Evolutionary conservation across 2,329 filamentous ascomycete species (phyloP).

Genomic region (Cytospora paraplurivora): DNA sequence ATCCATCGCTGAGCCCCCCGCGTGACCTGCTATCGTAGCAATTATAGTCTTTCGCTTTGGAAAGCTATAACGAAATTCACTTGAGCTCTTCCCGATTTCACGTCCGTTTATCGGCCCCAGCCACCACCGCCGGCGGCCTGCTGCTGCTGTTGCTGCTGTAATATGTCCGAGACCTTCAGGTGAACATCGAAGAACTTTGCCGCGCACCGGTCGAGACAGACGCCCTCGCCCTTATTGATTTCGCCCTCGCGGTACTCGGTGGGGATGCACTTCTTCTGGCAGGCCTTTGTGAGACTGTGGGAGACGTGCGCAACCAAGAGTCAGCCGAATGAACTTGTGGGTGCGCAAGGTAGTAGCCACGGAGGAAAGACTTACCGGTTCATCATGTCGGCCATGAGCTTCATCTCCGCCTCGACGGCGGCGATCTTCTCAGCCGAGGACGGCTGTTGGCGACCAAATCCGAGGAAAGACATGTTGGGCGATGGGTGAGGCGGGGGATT

Average conservation of each 20-base stretch:
- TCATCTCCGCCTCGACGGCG: conserved; percentile 94
- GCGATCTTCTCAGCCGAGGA: conserved; percentile 97
- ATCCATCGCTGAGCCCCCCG: not conserved
- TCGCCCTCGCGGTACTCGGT: conserved; percentile 91
- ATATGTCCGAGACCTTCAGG: conserved; percentile 95
- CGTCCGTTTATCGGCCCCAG: conserved; percentile 27
- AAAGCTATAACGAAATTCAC: too few species aligned
- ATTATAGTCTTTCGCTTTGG: not conserved
- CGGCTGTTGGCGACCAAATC: conserved; percentile 67
- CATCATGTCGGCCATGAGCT: conserved; percentile 98
- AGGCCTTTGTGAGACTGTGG: conserved; percentile 78
- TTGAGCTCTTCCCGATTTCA: not conserved
- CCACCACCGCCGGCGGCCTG: conserved; percentile 55
- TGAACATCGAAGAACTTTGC: conserved; percentile 99
- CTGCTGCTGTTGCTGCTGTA: conserved; percentile 81
- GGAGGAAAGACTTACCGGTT: conserved; percentile 68
- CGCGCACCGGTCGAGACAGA: conserved; percentile 96
- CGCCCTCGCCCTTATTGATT: conserved; percentile 97
- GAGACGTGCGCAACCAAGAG: not conserved
- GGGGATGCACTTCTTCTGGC: conserved; percentile 92
- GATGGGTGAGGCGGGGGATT: conserved; percentile 14
- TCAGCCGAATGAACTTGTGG: not conserved
- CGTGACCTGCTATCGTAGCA: not conserved
- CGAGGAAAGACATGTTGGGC: conserved; percentile 37
- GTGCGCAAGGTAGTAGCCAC: conserved; percentile 6